Base-by-base conservation (phyloP, 2,329 filamentous ascomycete species). In the Dactylellina drechsleri region DNA sequence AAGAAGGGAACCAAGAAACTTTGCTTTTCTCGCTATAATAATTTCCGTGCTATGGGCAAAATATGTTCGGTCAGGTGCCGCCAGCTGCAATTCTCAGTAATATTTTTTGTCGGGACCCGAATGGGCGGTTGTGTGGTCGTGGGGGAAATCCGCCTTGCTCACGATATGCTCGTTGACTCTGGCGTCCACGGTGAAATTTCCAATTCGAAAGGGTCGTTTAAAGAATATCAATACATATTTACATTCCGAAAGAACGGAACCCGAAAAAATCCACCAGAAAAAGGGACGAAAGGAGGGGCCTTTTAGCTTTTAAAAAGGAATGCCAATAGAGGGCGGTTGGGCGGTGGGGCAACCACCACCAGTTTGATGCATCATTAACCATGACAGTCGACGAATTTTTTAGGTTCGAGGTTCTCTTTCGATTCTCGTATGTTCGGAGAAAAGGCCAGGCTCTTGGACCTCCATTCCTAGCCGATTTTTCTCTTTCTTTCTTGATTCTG, bases 1-100 rank as follows among this genome's bases (percentile, higher is more conserved):
- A 56, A 56, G 49, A 60, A 50, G 18, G 16, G 2, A 23, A 62
- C 40, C n/a, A 52, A 20, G 31, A 36, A 36, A 36, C 31, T 49
- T 68, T 45, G 47, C 31, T 54, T 67, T 68, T 50, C 54, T 52
- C 36, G 59, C 26, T 64, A 71, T 71, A 70, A 71, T 71, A 71
- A 71, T 71, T 71, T 60, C 60, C 61, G 68, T 60, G n/a, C 15
- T 73, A 66, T 65, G 47, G 43, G 31, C 31, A 57, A 73, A 53
- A 49, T 16, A 40, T 36, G 28, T 43, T 47, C 57, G 56, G 50
- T 57, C 66, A 62, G 57, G 57, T 70, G 66, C 57, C 57, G 57
- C 43, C 10, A n/a, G 26, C 23, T 23, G 43, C 43, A 6, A 47
- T 12, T 43, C 40, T 23, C 23, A 36, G 31, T 36, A 28, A 28